These are phyloP conservation scores for Penicillium psychrosexuale DNA, from an alignment of 2,329 filamentous ascomycete genomes.

Conservation along the genomic window DNA sequence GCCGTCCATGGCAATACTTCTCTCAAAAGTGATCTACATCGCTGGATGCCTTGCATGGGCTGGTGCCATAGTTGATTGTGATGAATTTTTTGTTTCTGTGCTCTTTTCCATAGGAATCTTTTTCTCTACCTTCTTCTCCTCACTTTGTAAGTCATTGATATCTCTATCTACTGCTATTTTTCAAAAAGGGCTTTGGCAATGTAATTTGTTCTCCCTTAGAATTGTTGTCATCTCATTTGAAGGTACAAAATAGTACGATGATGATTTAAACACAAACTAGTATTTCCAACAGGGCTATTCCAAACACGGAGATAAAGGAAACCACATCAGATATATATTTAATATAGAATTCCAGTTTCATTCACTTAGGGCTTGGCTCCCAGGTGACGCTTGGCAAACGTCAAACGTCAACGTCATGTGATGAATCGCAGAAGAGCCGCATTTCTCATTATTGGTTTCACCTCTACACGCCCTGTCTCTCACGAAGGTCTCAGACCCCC, in stretches of 20 bases:
- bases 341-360: background rate
- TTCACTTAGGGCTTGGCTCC: constrained; percentile 5
- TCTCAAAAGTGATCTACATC: too few species aligned
- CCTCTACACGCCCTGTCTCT: constrained; percentile 5
- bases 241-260: too few species aligned
- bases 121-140: background rate
- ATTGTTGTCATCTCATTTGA: too few species aligned
- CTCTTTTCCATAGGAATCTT: too few species aligned
- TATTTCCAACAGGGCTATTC: too few species aligned
- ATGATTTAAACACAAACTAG: too few species aligned
- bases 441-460: constrained; percentile 15
- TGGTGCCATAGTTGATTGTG: too few species aligned
- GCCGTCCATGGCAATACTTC: too few species aligned
- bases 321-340: too few species aligned
- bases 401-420: constrained; percentile 20
- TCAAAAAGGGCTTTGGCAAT: background rate
- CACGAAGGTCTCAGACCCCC: constrained; percentile 23
- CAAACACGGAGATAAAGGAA: background rate
- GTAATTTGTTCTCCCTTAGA: too few species aligned
- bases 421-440: constrained; percentile 14
- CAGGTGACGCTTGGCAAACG: constrained; percentile 11
- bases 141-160: background rate
- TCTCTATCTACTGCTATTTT: background rate
- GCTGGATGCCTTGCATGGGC: too few species aligned
- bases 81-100: too few species aligned